phyloP scores from a whole-genome alignment of 768 basidiomycete species.

The Tricholoma flavovirens region DNA sequence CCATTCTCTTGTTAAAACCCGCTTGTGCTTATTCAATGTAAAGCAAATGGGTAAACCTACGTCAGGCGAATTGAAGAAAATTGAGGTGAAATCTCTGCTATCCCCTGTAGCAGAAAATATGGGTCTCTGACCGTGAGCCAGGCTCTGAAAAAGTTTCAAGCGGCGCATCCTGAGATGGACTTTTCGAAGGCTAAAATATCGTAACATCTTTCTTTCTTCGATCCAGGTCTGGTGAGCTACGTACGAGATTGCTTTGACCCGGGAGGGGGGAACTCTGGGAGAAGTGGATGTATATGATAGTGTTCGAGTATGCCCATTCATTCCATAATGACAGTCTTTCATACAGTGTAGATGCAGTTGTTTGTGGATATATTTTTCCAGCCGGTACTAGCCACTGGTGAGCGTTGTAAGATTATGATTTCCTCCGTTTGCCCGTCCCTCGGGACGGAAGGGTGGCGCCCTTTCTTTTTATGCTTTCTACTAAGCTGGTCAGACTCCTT shows the following conservation, averaged over 20 bases:
- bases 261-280: neutral
- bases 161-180: constrained; percentile 87
- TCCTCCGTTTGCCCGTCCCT: constrained; percentile 36
- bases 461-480: constrained; percentile 86
- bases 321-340: neutral
- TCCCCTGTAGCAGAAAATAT: neutral
- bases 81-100: constrained; percentile 51
- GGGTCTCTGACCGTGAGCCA: constrained; percentile 22
- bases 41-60: constrained; percentile 96
- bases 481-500: constrained; percentile 56
- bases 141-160: constrained; percentile 87
- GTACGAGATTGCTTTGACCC: neutral
- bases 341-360: neutral
- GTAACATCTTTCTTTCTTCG: constrained; percentile 19
- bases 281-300: neutral
- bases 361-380: neutral
- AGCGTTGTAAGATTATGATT: constrained; percentile 19
- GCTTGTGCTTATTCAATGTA: constrained; percentile 5
- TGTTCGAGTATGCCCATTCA: neutral
- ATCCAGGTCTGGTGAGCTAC: neutral
- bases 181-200: constrained; percentile 90
- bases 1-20: neutral
- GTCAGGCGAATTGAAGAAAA: constrained; percentile 89
- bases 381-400: too few relatives aligned
- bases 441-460: constrained; percentile 29